Evolutionary conservation across 208 protist genomes (phyloP).

Genomic region (Leishmania turanica): DNA sequence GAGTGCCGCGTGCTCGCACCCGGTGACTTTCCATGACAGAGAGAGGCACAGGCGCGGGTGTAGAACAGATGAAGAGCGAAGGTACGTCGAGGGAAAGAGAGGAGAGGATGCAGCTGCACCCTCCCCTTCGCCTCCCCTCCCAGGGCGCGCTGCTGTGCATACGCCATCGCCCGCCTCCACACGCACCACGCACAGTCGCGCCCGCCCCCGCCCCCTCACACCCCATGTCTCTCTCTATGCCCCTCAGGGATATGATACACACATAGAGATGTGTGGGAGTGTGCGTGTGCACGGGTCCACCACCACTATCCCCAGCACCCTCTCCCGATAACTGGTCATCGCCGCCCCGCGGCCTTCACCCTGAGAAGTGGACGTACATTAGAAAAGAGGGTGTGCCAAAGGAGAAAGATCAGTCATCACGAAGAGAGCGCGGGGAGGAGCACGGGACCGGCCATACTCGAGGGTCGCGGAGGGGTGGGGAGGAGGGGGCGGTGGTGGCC

Average conservation of each 20-base stretch:
- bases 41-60: neutral
- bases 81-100: neutral
- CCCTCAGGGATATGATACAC: neutral
- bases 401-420: neutral
- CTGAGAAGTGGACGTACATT: neutral
- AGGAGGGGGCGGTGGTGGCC: neutral
- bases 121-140: neutral
- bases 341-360: neutral
- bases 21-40: neutral
- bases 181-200: neutral
- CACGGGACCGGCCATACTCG: neutral
- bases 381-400: neutral
- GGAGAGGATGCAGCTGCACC: neutral
- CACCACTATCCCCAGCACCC: neutral
- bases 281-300: neutral
- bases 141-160: neutral
- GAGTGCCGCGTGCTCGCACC: neutral
- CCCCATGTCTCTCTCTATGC: neutral
- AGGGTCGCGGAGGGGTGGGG: neutral
- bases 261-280: neutral
- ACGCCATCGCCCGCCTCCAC: neutral
- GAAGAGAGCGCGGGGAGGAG: neutral
- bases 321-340: neutral
- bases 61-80: neutral
- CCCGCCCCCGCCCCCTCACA: neutral